Percentiles rank a stretch among this genome's conserved stretches.
Evolutionary conservation across 2,329 filamentous ascomycete genomes (phyloP).

Genomic region (Magnaporthiopsis incrustans): DNA sequence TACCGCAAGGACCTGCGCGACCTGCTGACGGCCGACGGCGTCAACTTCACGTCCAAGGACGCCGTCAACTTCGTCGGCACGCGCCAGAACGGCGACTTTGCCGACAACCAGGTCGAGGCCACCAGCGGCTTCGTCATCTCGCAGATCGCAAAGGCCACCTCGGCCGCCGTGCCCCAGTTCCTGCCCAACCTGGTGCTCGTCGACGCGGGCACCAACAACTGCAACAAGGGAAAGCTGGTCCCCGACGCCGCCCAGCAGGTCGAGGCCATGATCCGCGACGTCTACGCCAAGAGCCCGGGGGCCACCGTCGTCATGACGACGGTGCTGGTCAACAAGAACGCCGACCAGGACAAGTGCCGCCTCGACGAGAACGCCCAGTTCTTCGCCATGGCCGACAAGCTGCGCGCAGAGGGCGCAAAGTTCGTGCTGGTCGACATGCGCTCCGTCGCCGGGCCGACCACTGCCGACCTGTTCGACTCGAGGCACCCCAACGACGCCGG

Average conservation of each 20-base stretch:
- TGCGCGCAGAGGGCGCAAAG: slow-evolving; percentile 11
- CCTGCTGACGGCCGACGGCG: slow-evolving; percentile 5
- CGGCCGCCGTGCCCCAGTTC: slow-evolving; percentile 4
- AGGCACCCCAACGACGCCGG: slow-evolving; percentile 12
- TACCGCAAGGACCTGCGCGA: slow-evolving; percentile 11
- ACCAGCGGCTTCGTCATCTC: slow-evolving; percentile 8
- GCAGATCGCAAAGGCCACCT: slow-evolving; percentile 7
- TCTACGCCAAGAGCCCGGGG: slow-evolving; percentile 16
- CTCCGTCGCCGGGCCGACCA: slow-evolving; percentile 11
- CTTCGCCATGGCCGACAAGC: slow-evolving; percentile 2
- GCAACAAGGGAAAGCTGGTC: slow-evolving; percentile 12
- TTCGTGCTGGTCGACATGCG: slow-evolving; percentile 16
- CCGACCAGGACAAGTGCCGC: slow-evolving; percentile 12
- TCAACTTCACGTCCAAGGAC: slow-evolving; percentile 1
- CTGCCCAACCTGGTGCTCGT: slow-evolving; percentile 16
- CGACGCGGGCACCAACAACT: slow-evolving; percentile 17
- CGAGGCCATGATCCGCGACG: slow-evolving; percentile 13
- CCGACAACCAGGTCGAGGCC: slow-evolving; percentile 10
- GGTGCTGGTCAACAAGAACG: slow-evolving; percentile 16
- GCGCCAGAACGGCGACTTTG: slow-evolving; percentile 8
- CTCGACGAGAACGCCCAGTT: slow-evolving; percentile 15
- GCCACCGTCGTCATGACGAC: slow-evolving; percentile 18
- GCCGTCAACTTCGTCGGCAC: slow-evolving; percentile 12
- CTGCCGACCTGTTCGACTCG: slow-evolving; percentile 11
- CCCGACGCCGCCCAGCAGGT: slow-evolving; percentile 15